A percentile compares a stretch with the other conserved stretches of the same genome.
phyloP scores from a whole-genome alignment of 2,329 filamentous ascomycete genomes.

The Aureobasidium musti region DNA sequence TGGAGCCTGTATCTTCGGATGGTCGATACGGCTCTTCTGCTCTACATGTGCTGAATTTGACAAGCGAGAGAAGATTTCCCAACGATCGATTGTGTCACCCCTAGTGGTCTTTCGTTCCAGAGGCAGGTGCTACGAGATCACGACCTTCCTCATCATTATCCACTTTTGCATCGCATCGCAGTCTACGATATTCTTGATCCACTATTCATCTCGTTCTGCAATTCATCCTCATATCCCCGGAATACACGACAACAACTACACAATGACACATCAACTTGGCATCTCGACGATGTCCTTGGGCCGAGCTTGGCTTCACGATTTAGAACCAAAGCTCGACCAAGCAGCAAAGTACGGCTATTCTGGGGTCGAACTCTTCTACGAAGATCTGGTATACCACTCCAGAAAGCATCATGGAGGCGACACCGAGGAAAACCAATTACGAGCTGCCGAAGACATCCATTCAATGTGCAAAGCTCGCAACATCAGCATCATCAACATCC shows the following conservation, averaged over 20 bases:
- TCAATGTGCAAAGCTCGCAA: conserved; percentile 58
- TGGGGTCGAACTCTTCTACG: conserved; percentile 74
- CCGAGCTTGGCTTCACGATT: conserved; percentile 67
- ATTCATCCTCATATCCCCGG: neutral
- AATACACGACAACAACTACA: neutral
- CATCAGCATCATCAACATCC: conserved; percentile 66
- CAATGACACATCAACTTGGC: conserved; percentile 59
- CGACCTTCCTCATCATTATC: neutral
- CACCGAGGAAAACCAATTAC: conserved; percentile 52
- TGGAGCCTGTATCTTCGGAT: neutral
- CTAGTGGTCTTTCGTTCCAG: neutral
- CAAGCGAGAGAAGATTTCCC: neutral
- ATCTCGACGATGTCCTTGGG: conserved; percentile 79
- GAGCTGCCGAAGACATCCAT: conserved; percentile 61
- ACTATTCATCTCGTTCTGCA: neutral
- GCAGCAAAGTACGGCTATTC: conserved; percentile 65
- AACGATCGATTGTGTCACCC: neutral
- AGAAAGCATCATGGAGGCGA: conserved; percentile 48
- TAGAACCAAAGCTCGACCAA: conserved; percentile 68
- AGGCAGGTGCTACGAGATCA: conserved; percentile 10
- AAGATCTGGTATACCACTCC: conserved; percentile 69
- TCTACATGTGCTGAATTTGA: neutral
- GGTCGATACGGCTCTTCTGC: neutral
- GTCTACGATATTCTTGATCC: neutral
- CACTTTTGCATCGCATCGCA: neutral